Evolutionary conservation across 441 rosid genomes (phyloP), one percentile per base, ranked within the genome.

Genomic region (Daphne laureola): DNA sequence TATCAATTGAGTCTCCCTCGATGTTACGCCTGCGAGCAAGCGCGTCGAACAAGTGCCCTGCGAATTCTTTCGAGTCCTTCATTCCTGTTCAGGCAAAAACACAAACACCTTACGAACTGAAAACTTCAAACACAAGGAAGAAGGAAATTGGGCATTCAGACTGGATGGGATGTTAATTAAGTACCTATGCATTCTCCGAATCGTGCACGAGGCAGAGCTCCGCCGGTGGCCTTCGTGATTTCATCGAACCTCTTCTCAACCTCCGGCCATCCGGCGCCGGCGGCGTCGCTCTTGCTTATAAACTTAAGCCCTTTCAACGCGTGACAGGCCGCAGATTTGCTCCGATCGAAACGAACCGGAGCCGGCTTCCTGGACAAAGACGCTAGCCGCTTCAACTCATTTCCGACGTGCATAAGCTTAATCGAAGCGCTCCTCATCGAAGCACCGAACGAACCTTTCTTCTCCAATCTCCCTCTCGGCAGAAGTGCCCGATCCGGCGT

Each of bases 181-280:
- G 23, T 49, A 75, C 86, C 80, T 44, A 80, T 78, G 62, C 86
- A 80, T 65, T 71, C 79, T 2, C 81, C 81, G 26, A 80, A 80
- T 11, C 25, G 62, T 0, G 76, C 68, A 40, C 83, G 75, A 47
- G 67, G 73, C 46, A 78, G 56, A 4, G 36, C 36, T 12, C 81
- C 76, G 11, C 68, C 23, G 11, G 54, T 69, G 15, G 54, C 49
- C 11, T 47, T 31, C 0, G 78, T 67, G 3, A 78, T 55, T 1
- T 65, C 70, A 62, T 71, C 41, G 18, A 80, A 80, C 21, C 62
- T 54, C 55, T 71, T 67, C 71, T 69, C 81, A 31, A 80, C 81
- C 0, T 52, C 68, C 46, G 65, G 65, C 86, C 86, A 78, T 17
- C 79, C 81, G 41, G 63, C 46, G 9, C 65, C 76, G 0, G 66